Evolutionary conservation across 345 rosid species (phyloP).

Genomic region (Salix viminalis): DNA sequence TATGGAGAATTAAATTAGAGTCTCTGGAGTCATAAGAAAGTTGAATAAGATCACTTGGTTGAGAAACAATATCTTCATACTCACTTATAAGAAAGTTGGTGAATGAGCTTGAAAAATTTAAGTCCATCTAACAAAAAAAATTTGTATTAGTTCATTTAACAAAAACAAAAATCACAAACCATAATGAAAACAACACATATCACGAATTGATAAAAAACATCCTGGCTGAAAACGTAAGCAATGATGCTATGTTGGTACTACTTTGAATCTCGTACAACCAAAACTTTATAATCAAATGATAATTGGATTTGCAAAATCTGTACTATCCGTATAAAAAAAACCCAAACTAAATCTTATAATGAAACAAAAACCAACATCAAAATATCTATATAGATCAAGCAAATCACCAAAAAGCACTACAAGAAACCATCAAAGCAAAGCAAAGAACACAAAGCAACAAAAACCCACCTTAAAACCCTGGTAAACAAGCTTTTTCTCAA

Average conservation of each 20-base stretch:
- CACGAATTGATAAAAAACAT: too few relatives aligned
- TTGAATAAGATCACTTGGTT: too few relatives aligned
- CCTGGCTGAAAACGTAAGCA: background rate
- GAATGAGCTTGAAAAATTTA: too few relatives aligned
- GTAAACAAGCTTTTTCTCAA: constrained; percentile 66
- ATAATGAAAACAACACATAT: too few relatives aligned
- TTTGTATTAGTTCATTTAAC: too few relatives aligned
- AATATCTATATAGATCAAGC: background rate
- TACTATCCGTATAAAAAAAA: background rate
- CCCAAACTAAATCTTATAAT: too few relatives aligned
- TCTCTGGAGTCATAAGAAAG: too few relatives aligned
- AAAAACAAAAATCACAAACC: too few relatives aligned
- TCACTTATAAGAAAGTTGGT: too few relatives aligned
- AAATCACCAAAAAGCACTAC: background rate
- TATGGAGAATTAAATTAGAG: too few relatives aligned
- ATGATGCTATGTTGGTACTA: background rate
- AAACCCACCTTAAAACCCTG: constrained; percentile 77
- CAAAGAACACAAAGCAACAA: background rate
- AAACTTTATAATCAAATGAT: background rate
- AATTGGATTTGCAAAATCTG: background rate
- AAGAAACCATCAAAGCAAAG: background rate
- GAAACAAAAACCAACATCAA: background rate
- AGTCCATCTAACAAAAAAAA: too few relatives aligned
- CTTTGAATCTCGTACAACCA: background rate
- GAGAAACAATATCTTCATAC: too few relatives aligned